phyloP scores from a whole-genome alignment of 768 basidiomycete genomes.

The Pulveroboletus sp. region DNA sequence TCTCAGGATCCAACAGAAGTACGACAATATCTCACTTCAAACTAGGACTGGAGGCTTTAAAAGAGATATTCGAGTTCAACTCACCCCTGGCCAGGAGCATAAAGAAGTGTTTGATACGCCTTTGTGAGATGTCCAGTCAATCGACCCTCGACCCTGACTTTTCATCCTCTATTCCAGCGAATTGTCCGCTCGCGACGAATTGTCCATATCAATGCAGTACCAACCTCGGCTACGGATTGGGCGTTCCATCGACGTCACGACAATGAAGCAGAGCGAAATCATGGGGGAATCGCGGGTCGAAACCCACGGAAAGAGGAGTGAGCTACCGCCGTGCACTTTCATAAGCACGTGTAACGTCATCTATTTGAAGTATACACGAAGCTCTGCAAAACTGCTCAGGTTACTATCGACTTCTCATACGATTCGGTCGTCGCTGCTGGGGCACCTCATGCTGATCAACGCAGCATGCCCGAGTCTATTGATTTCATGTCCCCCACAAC shows the following conservation, averaged over 20 bases:
- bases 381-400: too few relatives aligned
- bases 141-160: not conserved
- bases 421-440: not conserved
- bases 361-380: not conserved
- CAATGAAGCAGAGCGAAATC: not conserved
- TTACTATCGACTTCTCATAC: not conserved
- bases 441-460: not conserved
- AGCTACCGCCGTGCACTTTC: not conserved
- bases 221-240: too few relatives aligned
- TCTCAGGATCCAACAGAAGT: not conserved
- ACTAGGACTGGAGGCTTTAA: not conserved
- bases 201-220: not conserved
- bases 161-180: not conserved
- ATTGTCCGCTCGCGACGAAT: not conserved
- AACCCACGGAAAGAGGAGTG: not conserved
- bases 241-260: not conserved
- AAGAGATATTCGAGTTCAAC: not conserved
- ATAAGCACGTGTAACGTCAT: too few relatives aligned
- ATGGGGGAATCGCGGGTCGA: not conserved
- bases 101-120: not conserved
- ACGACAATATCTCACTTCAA: not conserved
- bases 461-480: too few relatives aligned
- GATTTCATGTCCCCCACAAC: not conserved
- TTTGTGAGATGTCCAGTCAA: not conserved
- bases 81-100: not conserved